These are phyloP conservation scores for Fusarium falciforme DNA, from an alignment of 2,329 filamentous ascomycete species.

Conservation along the genomic window DNA sequence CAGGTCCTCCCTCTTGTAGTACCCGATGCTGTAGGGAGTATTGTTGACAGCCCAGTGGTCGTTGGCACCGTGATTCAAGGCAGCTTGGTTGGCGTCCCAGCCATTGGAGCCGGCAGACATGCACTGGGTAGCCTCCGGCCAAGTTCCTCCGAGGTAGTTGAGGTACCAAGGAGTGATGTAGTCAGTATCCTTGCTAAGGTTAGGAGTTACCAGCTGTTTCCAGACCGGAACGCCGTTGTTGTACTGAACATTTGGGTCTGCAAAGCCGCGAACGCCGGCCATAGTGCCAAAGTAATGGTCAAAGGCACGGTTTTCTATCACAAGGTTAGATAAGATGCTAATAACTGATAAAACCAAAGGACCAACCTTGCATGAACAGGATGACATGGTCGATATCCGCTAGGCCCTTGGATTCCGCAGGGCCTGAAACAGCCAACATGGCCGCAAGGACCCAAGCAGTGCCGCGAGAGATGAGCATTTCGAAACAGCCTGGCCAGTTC, in stretches of 20 bases:
- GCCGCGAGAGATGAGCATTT: background rate
- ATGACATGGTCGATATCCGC: background rate
- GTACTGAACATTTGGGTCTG: constrained; percentile 64
- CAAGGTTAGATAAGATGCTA: background rate
- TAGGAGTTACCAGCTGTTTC: background rate
- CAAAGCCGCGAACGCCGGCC: constrained; percentile 66
- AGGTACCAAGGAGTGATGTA: constrained; percentile 63
- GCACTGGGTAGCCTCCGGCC: constrained; percentile 64
- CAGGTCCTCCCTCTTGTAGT: constrained; percentile 63
- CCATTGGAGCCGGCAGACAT: constrained; percentile 63
- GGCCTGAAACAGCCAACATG: background rate
- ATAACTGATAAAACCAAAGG: too few relatives aligned
- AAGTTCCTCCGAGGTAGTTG: constrained; percentile 64
- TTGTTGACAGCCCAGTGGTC: constrained; percentile 66
- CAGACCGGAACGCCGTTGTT: constrained; percentile 7
- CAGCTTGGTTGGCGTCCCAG: constrained; percentile 63
- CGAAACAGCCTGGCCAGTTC: background rate
- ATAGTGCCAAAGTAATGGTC: constrained; percentile 66
- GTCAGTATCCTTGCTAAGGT: background rate
- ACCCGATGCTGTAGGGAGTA: constrained; percentile 64
- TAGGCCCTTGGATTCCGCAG: background rate
- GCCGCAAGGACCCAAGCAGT: background rate
- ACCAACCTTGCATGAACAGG: background rate
- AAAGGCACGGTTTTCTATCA: constrained; percentile 51
- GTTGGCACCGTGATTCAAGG: constrained; percentile 62